These are phyloP conservation scores for Bauhinia variegata DNA, from an alignment of 306 rosid species.

Conservation along the genomic window DNA sequence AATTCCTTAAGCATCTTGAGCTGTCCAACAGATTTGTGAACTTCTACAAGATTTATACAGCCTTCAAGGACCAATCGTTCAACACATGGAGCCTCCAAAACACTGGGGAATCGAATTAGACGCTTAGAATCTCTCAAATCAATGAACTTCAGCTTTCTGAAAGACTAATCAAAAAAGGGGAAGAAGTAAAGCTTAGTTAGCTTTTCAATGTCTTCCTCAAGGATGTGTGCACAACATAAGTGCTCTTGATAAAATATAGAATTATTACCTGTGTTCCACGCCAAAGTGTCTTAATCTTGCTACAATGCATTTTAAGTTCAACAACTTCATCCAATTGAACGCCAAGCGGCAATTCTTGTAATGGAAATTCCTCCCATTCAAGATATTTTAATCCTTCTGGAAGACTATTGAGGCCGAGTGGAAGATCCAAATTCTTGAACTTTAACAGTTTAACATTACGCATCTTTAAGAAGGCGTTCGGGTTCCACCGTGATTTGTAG, in stretches of 20 bases:
- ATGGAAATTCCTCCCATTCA: slow-evolving; percentile 29
- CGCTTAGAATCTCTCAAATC: no score
- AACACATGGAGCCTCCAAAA: no score
- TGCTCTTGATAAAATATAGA: no score
- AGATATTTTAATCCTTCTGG: slow-evolving; percentile 26
- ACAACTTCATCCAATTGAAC: slow-evolving; percentile 20
- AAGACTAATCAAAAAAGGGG: no score
- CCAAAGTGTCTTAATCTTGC: slow-evolving; percentile 29
- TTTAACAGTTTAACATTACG: slow-evolving; percentile 6
- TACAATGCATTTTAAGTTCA: slow-evolving; percentile 7
- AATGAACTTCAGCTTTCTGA: no score
- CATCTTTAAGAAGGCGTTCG: slow-evolving; percentile 20
- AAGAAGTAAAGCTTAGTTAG: background rate
- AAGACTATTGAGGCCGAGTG: background rate
- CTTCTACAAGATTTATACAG: no score
- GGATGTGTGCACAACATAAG: no score
- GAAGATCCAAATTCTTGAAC: background rate
- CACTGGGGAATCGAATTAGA: no score
- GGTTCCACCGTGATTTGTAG: background rate
- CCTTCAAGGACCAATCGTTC: no score
- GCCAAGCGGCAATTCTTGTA: background rate
- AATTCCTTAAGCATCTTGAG: no score
- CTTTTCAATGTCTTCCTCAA: no score
- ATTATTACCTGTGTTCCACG: slow-evolving; percentile 16
- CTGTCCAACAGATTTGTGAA: no score